Base-by-base conservation (phyloP, 441 rosid species). In the Croton setiger region DNA sequence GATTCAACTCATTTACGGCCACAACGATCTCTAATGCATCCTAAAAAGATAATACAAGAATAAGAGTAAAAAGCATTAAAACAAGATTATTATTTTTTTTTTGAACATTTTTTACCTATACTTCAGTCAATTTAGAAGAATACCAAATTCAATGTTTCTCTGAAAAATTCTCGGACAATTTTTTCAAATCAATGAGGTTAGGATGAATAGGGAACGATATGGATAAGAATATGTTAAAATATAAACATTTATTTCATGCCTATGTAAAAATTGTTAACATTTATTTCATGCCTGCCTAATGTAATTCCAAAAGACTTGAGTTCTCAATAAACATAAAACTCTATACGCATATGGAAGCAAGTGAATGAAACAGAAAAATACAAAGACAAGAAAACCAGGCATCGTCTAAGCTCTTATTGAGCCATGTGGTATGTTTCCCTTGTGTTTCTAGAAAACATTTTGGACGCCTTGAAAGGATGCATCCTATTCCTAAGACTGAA, bases 401-500 rank as follows among this genome's bases (percentile, higher is more conserved):
- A n/a, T n/a, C n/a, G n/a, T 52, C 48, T 13, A 18, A 12, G 48
- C n/a, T 15, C 47, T 66, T 66, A 39, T 21, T 17, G 11, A 54
- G 37, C 33, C 64, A 68, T 68, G 72, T 68, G 72, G 3, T 68
- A 21, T 68, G 64, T 48, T 68, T 33, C 57, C 64, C 39, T 7
- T 15, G 8, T 27, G 12, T 9, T n/a, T 12, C 5, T 20, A 7
- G 4, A 39, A 44, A 20, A 58, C 7, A 47, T 10, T 47, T 43
- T 54, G 11, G 48, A 70, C 53, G 20, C 53, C 66, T 33, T 66
- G 57, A 60, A 64, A 51, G 23, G 54, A 65, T 66, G 69, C 52
- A 69, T 71, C 66, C 72, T 47, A 67, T 62, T 68, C 63, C 72
- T 37, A 67, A 52, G 37, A 73, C 37, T 39, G 43, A 47, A 65